Base-by-base conservation (phyloP, 371 early-diverging fungal genomes). In the Parasitella parasitica region DNA sequence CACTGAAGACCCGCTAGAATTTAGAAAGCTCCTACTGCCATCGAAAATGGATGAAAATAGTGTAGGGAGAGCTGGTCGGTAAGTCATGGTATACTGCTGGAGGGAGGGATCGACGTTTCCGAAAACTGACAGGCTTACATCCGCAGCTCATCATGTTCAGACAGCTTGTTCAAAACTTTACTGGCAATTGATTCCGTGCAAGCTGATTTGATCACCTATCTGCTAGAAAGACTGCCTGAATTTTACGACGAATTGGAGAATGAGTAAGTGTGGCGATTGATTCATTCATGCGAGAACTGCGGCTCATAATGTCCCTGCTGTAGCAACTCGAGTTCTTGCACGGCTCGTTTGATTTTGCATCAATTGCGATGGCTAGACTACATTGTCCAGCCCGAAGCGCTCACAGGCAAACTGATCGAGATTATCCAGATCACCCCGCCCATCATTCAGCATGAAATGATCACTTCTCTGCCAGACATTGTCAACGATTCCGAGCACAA, bases 291-390 rank as follows among this genome's bases (percentile, higher is more conserved):
- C n/a, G n/a, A n/a, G n/a, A n/a, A n/a, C n/a, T n/a, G n/a, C n/a
- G n/a, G n/a, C n/a, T n/a, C n/a, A n/a, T n/a, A n/a, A n/a, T n/a
- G 9, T 18, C 11, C 1, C 49, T 20, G 56, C 4, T 13, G 13
- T 13, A 77, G 73, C 57, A 55, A 56, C 22, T 72, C 77, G 15
- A 82, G 82, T 37, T 82, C 87, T 12, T 80, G 80, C 6, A 81
- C 83, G 3, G 86, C 89, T 28, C 79, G 86, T 13, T 68, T 89
- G 24, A 86, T 93, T 26, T 65, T 94, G 37, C 87, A 91, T 39
- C 93, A 94, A 61, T 57, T 94, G 41, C 77, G 90, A 32, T 93
- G 91, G 91, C 70, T 92, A 28, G 92, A 92, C 62, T 84, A 92
- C 56, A 81, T 93, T 27, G 81, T 86, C 0, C 82, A 88, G 35